Evolutionary conservation across 2,329 filamentous ascomycete genomes (phyloP), one percentile per base, ranked within the genome.

Genomic region (Lasiodiplodia theobromae): DNA sequence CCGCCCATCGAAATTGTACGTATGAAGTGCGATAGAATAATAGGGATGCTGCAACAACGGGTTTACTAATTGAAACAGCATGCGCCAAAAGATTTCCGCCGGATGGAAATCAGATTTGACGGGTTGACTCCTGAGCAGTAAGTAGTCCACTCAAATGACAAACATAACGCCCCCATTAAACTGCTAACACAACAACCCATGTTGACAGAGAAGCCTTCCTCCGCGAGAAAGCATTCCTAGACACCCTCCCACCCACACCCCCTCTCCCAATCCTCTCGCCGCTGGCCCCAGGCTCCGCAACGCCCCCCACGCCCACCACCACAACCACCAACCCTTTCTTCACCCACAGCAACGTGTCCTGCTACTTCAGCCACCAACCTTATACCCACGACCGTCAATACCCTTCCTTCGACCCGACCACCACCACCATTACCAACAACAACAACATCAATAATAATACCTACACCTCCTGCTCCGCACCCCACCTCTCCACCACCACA

Each of bases 111-210:
- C 38, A 68, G 54, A 18, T 73, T 70, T 18, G 73, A 75, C 1
- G 74, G 74, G 10, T 73, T 79, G n/a, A 74, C 74, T 12, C 71
- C 76, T 34, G 72, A 73, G 34, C 71, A 78, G 74, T 74, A 71
- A 70, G 72, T 47, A n/a, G 2, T 47, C 8, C n/a, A 21, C 44
- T 47, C 44, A 10, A 7, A 28, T 28, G 28, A 28, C 4, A 28
- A 28, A 28, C 28, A 28, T 28, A 28, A 4, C 28, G 4, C 28
- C 47, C 7, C 16, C 7, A 18, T n/a, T n/a, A 25, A 37, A 54
- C 14, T 23, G 18, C 56, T 64, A 14, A 52, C 40, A 49, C 38
- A 34, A 56, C 16, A 25, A 6, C 51, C 52, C 14, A 25, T 56
- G 28, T 12, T 16, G 11, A n/a, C 68, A 74, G 73, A 65, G 70